Evolutionary conservation across 768 basidiomycete species (phyloP).

Genomic region (Pleurotus tuoliensis): DNA sequence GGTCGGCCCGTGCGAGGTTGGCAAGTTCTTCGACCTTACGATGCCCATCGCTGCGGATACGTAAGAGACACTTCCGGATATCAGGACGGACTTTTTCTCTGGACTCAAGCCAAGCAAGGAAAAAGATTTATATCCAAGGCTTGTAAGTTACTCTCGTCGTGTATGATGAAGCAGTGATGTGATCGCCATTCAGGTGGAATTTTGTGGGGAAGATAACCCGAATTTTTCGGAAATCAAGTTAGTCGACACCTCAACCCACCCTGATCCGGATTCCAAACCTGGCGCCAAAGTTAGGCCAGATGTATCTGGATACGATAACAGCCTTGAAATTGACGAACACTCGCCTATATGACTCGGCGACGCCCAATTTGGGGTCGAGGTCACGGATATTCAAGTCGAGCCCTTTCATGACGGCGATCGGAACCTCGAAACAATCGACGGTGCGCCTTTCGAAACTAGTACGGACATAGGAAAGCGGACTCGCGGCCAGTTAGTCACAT

Average conservation of each 20-base stretch:
- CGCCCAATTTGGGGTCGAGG: not conserved
- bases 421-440: not conserved
- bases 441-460: not conserved
- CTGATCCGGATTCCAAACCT: not conserved
- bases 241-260: constrained; percentile 11
- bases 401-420: not conserved
- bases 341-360: not conserved
- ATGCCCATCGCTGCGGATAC: too few species aligned
- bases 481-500: constrained; percentile 20
- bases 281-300: constrained; percentile 2
- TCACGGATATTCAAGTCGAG: not conserved
- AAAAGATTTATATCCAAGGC: too few species aligned
- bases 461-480: not conserved
- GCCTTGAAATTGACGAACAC: not conserved
- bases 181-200: too few species aligned
- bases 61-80: too few species aligned
- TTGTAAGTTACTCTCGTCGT: too few species aligned
- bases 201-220: too few species aligned
- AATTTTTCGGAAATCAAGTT: not conserved
- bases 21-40: too few species aligned
- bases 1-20: too few species aligned
- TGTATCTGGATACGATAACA: not conserved
- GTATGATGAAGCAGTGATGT: too few species aligned
- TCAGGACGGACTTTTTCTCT: too few species aligned
- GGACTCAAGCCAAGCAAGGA: too few species aligned